phyloP scores from a whole-genome alignment of 495 filamentous ascomycete species.

The Neurospora sp. region DNA sequence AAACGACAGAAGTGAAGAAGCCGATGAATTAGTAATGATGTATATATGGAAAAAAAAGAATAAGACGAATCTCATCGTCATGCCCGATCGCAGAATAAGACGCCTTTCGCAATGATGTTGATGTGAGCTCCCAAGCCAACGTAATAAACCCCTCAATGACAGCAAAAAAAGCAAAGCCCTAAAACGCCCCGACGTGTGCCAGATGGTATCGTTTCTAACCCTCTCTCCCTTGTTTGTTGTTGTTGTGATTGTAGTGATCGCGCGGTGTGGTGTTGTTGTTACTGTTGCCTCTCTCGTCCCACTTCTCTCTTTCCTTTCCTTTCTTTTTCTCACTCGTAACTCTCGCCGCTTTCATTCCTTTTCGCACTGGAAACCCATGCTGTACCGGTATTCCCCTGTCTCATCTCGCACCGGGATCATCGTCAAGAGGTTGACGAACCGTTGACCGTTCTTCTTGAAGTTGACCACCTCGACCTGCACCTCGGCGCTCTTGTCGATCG shows the following conservation, averaged over 20 bases:
- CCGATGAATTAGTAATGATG: neutral
- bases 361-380: conserved; percentile 36
- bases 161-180: neutral
- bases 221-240: neutral
- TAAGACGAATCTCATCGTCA: neutral
- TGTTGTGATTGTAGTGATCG: neutral
- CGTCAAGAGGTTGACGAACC: conserved; percentile 36
- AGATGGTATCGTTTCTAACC: neutral
- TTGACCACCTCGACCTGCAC: conserved; percentile 35
- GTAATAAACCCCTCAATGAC: neutral
- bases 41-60: neutral
- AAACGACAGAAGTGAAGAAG: neutral
- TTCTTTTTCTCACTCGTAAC: neutral
- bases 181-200: neutral
- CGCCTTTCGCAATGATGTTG: neutral
- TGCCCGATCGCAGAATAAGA: neutral
- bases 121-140: neutral
- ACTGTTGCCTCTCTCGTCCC: neutral
- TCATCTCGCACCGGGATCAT: conserved; percentile 33
- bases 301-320: neutral
- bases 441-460: conserved; percentile 37
- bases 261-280: neutral
- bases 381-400: conserved; percentile 23
- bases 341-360: neutral
- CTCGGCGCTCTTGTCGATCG: conserved; percentile 30